A percentile compares a stretch with the other conserved stretches of the same genome.
Conservation (phyloP, 163 green algal genomes). For the Scenedesmus sp. region DNA sequence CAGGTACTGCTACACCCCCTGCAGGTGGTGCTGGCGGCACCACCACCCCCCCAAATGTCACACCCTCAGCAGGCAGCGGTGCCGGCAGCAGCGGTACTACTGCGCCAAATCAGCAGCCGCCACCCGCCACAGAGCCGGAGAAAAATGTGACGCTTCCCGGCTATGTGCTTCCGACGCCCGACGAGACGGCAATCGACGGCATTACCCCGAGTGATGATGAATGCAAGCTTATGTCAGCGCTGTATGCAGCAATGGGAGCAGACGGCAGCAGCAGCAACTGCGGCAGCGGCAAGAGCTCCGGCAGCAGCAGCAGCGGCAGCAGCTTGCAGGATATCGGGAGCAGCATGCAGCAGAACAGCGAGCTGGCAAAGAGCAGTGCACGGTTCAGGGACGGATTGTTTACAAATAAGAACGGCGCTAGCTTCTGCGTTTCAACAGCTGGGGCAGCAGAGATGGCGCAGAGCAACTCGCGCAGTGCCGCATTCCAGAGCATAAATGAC, state of each 20-base stretch:
- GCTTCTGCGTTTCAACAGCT: not conserved
- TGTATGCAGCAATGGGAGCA: not conserved
- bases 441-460: not conserved
- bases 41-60: not conserved
- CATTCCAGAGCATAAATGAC: not conserved
- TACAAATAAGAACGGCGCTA: not conserved
- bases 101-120: not conserved
- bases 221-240: not conserved
- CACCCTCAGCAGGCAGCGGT: not conserved
- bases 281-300: not conserved
- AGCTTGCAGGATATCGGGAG: not conserved
- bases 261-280: not conserved
- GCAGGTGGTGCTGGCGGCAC: not conserved
- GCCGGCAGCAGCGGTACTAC: not conserved
- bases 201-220: not conserved
- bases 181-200: conserved; percentile 15
- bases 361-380: not conserved
- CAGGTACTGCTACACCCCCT: not conserved
- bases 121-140: not conserved
- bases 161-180: not conserved
- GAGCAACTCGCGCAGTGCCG: not conserved
- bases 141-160: not conserved
- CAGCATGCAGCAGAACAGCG: not conserved
- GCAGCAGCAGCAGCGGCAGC: not conserved
- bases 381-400: not conserved